Evolutionary conservation across 1,284 basidiomycete genomes (phyloP), one percentile per base, ranked within the genome.

Genomic region (Tilletia walkeri): DNA sequence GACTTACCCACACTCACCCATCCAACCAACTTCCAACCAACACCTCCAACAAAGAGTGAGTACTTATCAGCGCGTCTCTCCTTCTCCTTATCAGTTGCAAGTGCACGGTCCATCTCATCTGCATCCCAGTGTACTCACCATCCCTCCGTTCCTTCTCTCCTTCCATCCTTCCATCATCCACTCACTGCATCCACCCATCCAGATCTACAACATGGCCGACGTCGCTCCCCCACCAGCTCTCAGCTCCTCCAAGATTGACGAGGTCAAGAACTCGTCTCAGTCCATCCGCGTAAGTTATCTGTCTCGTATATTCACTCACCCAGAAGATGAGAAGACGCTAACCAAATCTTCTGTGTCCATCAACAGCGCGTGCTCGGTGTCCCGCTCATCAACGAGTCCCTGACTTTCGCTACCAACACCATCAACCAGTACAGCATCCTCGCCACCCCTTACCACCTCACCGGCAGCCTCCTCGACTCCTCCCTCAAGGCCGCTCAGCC

Each of bases 321-420:
- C 50, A 7, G n/a, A 45, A 7, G 6, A 45, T 14, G 41, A 9
- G 14, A 7, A 45, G 41, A 14, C 41, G 14, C 41, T 45, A 14
- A 45, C 14, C 6, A 45, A 9, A 53, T 53, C 2, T 12, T 53
- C 50, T 53, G 12, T 53, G 12, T 34, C 34, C 54, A n/a, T 24
- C 54, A 20, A 56, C 34, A 38, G 54, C 20, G 50, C 6, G 47
- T 59, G 2, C 39, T 47, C 30, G 20, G 65, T 65, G 76, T 83
- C 4, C 82, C 82, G 4, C 71, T 82, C 10, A 76, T 83, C 36
- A 71, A 75, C n/a, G 76, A 76, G 54, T 78, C 78, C 53, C 72
- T 82, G 67, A 70, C 56, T 47, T 79, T 74, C 70, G 77, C 77
- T 6, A 73, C 78, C 70, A 77, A 73, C 9, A 75, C 80, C n/a